Base-by-base conservation (phyloP, 2,329 filamentous ascomycete species). In the Alternaria postmessia region DNA sequence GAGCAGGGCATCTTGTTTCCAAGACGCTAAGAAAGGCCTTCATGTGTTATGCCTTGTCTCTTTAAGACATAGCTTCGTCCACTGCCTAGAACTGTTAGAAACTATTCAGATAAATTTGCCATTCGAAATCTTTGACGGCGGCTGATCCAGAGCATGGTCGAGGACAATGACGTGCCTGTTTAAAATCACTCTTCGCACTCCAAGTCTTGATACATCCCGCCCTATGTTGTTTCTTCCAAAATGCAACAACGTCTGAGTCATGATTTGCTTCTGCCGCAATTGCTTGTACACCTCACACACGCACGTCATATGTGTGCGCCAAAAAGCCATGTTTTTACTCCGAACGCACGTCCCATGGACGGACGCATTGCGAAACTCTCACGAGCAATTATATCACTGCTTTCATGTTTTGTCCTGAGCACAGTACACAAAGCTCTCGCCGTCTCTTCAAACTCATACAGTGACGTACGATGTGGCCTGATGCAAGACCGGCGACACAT, bases 251-350 rank as follows among this genome's bases (percentile, higher is more conserved):
- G 16, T 3, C 12, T 0, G 1, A 0, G 11, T 30, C 30, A 49
- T n/a, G 46, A 24, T 11, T 49, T 36, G 46, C 46, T 49, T 49
- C 20, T 49, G 20, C 46, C 46, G 32, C 46, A 38, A n/a, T 49
- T n/a, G 2, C 46, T 49, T 38, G 5, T 38, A 7, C 16, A 14
- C 22, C 46, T 49, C 46, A 49, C 32, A 34, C 30, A 36, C 30
- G 20, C 30, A 26, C 30, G 46, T 36, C 30, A 38, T 49, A 38
- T 2, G 4, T 24, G 39, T 42, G 39, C 39, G 39, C 12, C 12
- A 42, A 12, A 42, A 42, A 42, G 18, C 8, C 9, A 12, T 4
- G 12, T 9, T 20, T 24, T 24, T 24, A 24, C 20, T 42, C 11
- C 12, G 20, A 12, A 12, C 3, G 39, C 39, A 42, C 39, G 39